These are phyloP conservation scores for Venturia asperata DNA, from an alignment of 2,329 filamentous ascomycete genomes.

Conservation along the genomic window DNA sequence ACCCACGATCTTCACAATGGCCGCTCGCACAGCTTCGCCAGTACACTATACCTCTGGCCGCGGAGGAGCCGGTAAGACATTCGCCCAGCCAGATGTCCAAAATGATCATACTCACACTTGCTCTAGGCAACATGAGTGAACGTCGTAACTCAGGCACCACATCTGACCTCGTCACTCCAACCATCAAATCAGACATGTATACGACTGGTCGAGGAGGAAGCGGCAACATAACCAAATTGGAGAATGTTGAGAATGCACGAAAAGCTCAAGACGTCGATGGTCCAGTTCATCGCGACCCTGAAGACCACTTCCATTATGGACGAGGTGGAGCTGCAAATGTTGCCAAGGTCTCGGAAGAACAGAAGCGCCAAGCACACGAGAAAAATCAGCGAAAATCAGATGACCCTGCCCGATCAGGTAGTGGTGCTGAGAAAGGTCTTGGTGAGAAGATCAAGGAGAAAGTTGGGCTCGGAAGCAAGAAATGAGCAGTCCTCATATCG, in stretches of 20 bases:
- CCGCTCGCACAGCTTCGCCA: conserved; percentile 4
- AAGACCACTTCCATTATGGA: conserved; percentile 59
- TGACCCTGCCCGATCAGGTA: background rate
- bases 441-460: conserved; percentile 14
- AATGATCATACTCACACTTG: background rate
- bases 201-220: conserved; percentile 85
- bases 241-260: conserved; percentile 63
- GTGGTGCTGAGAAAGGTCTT: conserved; percentile 13
- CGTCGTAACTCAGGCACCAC: conserved; percentile 31
- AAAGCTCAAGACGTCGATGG: conserved; percentile 75
- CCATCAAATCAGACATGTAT: conserved; percentile 73
- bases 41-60: conserved; percentile 50
- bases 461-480: conserved; percentile 5
- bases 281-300: conserved; percentile 41
- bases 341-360: conserved; percentile 32
- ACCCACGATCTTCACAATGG: conserved; percentile 1
- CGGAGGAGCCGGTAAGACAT: conserved; percentile 58
- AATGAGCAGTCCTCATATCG: background rate
- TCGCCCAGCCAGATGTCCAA: background rate
- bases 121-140: conserved; percentile 40
- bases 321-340: conserved; percentile 71
- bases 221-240: conserved; percentile 79
- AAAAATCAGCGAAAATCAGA: conserved; percentile 8
- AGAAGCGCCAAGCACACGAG: conserved; percentile 5
- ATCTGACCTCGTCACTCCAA: conserved; percentile 70